phyloP scores from a whole-genome alignment of 441 rosid species.

The Iberis amara region DNA sequence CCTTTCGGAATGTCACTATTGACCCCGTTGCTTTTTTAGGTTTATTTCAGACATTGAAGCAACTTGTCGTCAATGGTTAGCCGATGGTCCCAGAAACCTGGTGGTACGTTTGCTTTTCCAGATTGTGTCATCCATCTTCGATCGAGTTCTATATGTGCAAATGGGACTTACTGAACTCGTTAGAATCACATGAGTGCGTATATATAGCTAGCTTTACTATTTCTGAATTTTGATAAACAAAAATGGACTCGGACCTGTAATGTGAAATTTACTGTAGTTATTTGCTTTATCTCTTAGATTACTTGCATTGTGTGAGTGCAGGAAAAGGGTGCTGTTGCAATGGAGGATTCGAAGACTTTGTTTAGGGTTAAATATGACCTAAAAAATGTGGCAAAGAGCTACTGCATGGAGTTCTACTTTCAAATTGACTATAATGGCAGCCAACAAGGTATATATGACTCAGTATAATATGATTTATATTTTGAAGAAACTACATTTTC shows the following conservation, averaged over 20 bases:
- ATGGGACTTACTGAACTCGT: neutral
- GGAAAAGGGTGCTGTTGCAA: conserved; percentile 80
- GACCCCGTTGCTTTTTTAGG: conserved; percentile 34
- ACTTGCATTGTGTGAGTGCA: conserved; percentile 34
- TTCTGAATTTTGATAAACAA: neutral
- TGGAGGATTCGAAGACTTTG: conserved; percentile 49
- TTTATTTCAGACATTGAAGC: conserved; percentile 97
- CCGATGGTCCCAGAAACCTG: conserved; percentile 82
- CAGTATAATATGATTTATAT: conserved; percentile 14
- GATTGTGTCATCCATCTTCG: neutral
- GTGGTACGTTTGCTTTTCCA: conserved; percentile 45
- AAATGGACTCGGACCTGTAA: conserved; percentile 4
- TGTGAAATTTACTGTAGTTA: conserved; percentile 4
- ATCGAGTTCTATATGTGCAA: neutral
- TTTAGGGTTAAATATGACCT: conserved; percentile 69
- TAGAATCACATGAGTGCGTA: neutral
- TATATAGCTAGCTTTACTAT: neutral
- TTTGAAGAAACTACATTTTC: conserved; percentile 10
- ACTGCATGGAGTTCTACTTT: conserved; percentile 86
- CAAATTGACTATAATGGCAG: conserved; percentile 46
- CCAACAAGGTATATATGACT: conserved; percentile 24
- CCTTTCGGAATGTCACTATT: conserved; percentile 1
- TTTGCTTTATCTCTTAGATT: conserved; percentile 18
- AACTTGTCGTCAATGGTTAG: conserved; percentile 87
- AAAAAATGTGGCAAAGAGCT: conserved; percentile 66